phyloP scores from a whole-genome alignment of 2,329 filamentous ascomycete genomes.

The Penicillium hesseltinei region DNA sequence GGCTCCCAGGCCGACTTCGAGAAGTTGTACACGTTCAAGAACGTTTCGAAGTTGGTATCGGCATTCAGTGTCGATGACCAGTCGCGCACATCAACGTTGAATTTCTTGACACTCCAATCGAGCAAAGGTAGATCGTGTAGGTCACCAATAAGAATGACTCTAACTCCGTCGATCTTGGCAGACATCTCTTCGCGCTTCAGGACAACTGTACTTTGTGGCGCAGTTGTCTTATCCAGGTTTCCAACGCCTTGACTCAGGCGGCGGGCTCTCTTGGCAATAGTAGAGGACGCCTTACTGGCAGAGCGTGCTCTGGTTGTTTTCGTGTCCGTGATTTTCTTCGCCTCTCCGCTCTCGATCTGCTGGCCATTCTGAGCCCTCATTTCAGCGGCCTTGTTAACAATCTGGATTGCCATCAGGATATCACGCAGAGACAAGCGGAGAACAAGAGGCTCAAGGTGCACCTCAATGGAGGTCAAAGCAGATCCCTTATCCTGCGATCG shows the following conservation, averaged over 20 bases:
- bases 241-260: constrained; percentile 45
- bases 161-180: constrained; percentile 81
- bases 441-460: constrained; percentile 88
- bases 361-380: constrained; percentile 60
- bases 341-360: constrained; percentile 53
- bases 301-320: constrained; percentile 50
- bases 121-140: constrained; percentile 92
- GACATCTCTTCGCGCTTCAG: constrained; percentile 75
- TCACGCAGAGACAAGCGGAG: constrained; percentile 87
- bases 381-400: constrained; percentile 85
- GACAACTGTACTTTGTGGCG: constrained; percentile 49
- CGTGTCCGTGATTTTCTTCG: constrained; percentile 50
- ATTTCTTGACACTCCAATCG: constrained; percentile 89
- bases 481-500: constrained; percentile 59
- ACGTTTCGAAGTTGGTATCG: constrained; percentile 86
- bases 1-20: constrained; percentile 99
- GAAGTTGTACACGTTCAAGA: constrained; percentile 97
- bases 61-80: constrained; percentile 88
- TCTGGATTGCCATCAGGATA: constrained; percentile 90
- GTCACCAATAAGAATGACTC: constrained; percentile 92
- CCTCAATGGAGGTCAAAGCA: constrained; percentile 71
- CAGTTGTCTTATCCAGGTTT: constrained; percentile 39
- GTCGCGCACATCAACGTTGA: constrained; percentile 78
- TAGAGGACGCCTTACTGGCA: constrained; percentile 42
- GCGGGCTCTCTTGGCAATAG: constrained; percentile 44